Percentiles rank a stretch among this genome's conserved stretches.
These are phyloP conservation scores for Forsythia viridissima DNA, from an alignment of 257 asterid genomes.

Conservation along the genomic window DNA sequence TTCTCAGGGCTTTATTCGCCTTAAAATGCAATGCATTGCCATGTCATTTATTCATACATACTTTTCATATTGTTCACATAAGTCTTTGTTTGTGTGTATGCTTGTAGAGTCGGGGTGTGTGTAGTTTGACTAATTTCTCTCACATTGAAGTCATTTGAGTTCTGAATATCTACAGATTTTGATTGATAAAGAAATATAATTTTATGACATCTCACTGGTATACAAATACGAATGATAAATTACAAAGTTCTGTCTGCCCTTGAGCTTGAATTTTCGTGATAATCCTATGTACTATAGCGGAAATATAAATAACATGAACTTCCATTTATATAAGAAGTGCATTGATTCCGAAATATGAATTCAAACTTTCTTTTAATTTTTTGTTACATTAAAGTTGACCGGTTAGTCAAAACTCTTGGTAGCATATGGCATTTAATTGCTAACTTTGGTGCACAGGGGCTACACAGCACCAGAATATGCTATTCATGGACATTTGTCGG, in stretches of 20 bases:
- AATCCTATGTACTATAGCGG: background rate
- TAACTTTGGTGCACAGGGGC: slow-evolving; percentile 47
- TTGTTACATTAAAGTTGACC: background rate
- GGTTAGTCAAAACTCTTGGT: background rate
- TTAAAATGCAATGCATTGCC: background rate
- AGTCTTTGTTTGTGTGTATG: background rate
- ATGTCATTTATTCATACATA: background rate
- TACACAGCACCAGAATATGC: slow-evolving; percentile 92
- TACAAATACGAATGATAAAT: background rate
- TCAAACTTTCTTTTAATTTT: background rate
- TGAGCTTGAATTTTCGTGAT: background rate
- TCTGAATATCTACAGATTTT: background rate
- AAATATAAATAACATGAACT: no score
- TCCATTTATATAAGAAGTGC: background rate
- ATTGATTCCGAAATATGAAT: background rate
- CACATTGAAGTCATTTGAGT: background rate
- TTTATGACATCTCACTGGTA: background rate
- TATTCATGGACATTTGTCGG: slow-evolving; percentile 76
- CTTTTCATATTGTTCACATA: background rate
- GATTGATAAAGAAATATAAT: background rate
- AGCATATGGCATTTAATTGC: background rate
- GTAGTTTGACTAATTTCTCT: background rate
- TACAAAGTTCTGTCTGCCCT: background rate
- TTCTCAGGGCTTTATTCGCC: background rate
- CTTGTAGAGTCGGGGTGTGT: background rate